Percentiles rank a stretch among this genome's conserved stretches.
These are phyloP conservation scores for Ballota nigra DNA, from an alignment of 257 asterid genomes.

Conservation along the genomic window DNA sequence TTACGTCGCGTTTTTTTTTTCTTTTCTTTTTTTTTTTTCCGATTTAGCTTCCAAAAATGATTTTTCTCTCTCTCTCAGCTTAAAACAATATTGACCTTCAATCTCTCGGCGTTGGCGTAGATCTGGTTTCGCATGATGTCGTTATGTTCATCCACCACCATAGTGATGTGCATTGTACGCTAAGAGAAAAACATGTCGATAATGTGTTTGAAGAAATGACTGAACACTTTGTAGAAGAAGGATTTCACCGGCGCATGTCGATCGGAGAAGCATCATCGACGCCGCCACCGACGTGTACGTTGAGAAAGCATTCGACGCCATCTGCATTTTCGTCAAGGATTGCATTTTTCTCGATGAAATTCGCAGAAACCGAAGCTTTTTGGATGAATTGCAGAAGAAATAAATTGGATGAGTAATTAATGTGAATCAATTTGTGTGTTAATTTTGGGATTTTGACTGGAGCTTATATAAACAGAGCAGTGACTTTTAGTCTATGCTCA, in stretches of 20 bases:
- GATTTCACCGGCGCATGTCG: constrained; percentile 44
- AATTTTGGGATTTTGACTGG: not conserved
- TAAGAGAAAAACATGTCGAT: constrained; percentile 31
- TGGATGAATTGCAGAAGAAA: too few species aligned
- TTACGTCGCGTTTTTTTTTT: too few species aligned
- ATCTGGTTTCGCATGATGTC: constrained; percentile 58
- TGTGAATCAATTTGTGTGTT: not conserved
- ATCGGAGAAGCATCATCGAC: constrained; percentile 63
- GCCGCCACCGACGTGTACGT: constrained; percentile 81
- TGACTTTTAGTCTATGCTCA: too few species aligned
- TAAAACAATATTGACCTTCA: too few species aligned
- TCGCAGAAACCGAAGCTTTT: too few species aligned
- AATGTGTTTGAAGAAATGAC: constrained; percentile 28
- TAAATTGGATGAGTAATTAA: too few species aligned
- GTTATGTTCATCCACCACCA: constrained; percentile 62
- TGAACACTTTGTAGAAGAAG: constrained; percentile 29
- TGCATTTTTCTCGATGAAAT: not conserved
- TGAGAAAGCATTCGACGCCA: constrained; percentile 57
- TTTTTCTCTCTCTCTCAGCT: too few species aligned
- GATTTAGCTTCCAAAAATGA: too few species aligned
- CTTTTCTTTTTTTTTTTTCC: too few species aligned
- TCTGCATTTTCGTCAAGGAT: constrained; percentile 42
- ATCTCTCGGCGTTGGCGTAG: constrained; percentile 68
- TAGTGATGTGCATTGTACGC: constrained; percentile 34
- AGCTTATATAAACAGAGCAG: not conserved